Evolutionary conservation across 2,329 filamentous ascomycete species (phyloP).

Genomic region (Colletotrichum navitas): DNA sequence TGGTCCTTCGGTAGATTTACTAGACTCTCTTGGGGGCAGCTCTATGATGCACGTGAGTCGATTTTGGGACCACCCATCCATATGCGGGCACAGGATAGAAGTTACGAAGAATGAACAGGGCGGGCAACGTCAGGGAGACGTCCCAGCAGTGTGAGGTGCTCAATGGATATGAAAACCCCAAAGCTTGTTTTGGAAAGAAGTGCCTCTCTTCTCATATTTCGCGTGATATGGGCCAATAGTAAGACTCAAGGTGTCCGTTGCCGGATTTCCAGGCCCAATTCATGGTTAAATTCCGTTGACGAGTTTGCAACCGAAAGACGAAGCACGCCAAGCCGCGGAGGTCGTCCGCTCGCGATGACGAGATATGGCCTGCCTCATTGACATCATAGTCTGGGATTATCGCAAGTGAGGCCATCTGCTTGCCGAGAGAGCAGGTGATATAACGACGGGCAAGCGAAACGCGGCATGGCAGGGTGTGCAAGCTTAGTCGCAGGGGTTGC

Average conservation of each 20-base stretch:
- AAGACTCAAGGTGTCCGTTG: not conserved
- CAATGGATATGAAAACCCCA: not conserved
- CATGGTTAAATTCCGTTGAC: not conserved
- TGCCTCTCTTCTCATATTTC: not conserved
- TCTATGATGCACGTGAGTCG: not conserved
- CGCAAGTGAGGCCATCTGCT: constrained; percentile 19
- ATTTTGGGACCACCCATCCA: constrained; percentile 15
- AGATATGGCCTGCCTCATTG: constrained; percentile 15
- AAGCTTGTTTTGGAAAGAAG: not conserved
- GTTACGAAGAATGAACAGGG: constrained; percentile 2
- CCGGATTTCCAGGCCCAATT: not conserved
- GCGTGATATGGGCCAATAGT: not conserved
- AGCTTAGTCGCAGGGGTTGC: not conserved
- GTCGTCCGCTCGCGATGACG: constrained; percentile 8
- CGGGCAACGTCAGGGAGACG: not conserved
- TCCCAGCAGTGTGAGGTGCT: not conserved
- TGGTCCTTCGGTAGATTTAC: not conserved
- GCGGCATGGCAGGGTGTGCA: not conserved
- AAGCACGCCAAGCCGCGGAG: constrained; percentile 13
- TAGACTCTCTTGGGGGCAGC: not conserved
- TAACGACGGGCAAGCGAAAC: constrained; percentile 3
- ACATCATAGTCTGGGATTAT: not conserved
- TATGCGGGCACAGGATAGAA: not conserved
- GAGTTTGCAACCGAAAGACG: constrained; percentile 13
- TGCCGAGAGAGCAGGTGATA: constrained; percentile 9